Conservation (phyloP, 257 asterid species). For the Jasminum sambac region DNA sequence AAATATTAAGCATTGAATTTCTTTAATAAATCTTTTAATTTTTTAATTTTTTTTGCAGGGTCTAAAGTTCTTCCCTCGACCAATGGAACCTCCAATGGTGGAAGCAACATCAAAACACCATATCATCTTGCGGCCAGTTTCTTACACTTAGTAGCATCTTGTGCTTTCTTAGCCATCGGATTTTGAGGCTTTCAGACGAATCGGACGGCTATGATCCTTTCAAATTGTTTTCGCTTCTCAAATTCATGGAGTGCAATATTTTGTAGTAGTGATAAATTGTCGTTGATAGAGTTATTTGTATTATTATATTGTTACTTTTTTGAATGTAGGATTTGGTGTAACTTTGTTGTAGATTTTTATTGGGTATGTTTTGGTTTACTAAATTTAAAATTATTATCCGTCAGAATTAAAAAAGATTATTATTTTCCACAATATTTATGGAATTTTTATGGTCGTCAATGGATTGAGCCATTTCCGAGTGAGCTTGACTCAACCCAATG, state of each 20-base stretch:
- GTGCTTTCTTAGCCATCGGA: conserved; percentile 19
- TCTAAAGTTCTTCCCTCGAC: conserved; percentile 44
- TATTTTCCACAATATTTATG: no score
- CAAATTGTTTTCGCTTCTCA: conserved; percentile 4
- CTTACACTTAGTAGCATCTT: conserved; percentile 33
- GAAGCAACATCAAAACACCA: conserved; percentile 26
- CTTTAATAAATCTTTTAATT: neutral
- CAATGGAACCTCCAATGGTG: conserved; percentile 32
- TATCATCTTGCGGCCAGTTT: conserved; percentile 19
- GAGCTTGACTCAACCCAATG: no score
- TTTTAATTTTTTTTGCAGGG: conserved; percentile 24
- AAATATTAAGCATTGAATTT: neutral
- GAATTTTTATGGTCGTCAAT: no score
- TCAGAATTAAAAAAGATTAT: no score
- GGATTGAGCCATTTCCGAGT: no score
- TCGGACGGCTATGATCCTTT: neutral
- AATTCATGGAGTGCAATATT: neutral
- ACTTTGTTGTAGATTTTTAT: neutral
- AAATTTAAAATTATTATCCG: no score
- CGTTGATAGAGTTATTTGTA: neutral
- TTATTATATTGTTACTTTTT: neutral
- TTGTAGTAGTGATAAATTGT: neutral
- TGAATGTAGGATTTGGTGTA: neutral
- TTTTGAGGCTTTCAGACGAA: conserved; percentile 21
- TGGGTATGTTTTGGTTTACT: neutral